Base-by-base conservation (phyloP, 2,329 filamentous ascomycete species). In the Mollisiaceae sp. region DNA sequence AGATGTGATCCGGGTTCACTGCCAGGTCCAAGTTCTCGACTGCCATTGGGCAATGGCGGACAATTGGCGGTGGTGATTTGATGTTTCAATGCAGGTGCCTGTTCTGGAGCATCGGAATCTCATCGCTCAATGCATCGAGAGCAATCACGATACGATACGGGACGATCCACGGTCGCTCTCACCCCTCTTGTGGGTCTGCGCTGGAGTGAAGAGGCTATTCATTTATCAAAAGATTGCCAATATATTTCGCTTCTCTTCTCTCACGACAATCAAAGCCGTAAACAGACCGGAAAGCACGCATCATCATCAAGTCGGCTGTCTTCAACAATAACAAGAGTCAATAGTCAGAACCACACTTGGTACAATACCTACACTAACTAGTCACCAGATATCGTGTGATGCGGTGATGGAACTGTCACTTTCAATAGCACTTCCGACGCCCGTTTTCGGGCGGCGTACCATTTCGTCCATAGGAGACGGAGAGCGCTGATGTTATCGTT, bases 1-100 rank as follows among this genome's bases (percentile, higher is more conserved):
- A 63, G 41, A 38, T 63, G 62, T 68, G 66, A 68, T 65, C 55
- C 64, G 66, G 66, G 52, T 61, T 47, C 60, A 41, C 41, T 56
- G 39, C 35, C 32, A 47, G 32, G 27, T 32, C 22, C 45, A 32
- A 27, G 27, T 14, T 20, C 12, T 12, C 24, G 32, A 5, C 15
- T 50, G 38, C 36, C 36, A 63, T 63, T 63, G 60, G 60, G 22
- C 39, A 24, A 27, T 50, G 22, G 24, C 36, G n/a, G 50, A 12
- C 50, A 24, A 54, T 12, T 54, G 50, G 50, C 15, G 22, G 59
- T 62, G 55, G 59, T 67, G 59, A 67, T 41, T 67, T 54, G 59
- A 65, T 63, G 39, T 59, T 67, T 63, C 62, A 60, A 67, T 67
- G 62, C 65, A 39, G 50, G 58, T 63, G 62, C 59, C 39, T 24